Base-by-base conservation (phyloP, 768 basidiomycete genomes). In the Rhodosporidiobolus sp. region DNA sequence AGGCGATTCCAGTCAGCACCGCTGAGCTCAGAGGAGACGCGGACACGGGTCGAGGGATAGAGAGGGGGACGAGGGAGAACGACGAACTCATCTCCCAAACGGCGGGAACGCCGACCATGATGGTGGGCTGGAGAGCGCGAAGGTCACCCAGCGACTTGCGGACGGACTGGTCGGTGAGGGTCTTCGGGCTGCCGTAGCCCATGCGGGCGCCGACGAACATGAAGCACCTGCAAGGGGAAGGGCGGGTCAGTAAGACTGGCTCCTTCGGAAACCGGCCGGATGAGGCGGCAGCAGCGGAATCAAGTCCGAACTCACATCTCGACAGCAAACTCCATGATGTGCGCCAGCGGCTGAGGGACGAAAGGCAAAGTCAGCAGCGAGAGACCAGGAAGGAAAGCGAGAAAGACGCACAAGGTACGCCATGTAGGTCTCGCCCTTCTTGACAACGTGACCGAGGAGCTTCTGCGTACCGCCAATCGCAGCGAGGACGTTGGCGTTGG, bases 261-360 rank as follows among this genome's bases (percentile, higher is more conserved):
- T n/a, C n/a, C n/a, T n/a, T n/a, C 8, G 43, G 7, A 54, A n/a
- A 2, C 16, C 28, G 4, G 3, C 20, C 84, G 70, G 8, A 43
- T 7, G 38, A 94, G 93, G 26, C 88, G 83, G 77, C 87, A 89
- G 78, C 90, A 82, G 79, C 38, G 14, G 14, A 43, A 14, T 43
- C 38, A 14, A 43, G 38, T 7, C 38, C 8, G 38, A 14, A 92
- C 85, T 67, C 84, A 82, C 57, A 91, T 83, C 84, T 99, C 95
- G 77, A 96, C 92, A 67, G 94, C 88, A 80, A 92, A 96, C 82
- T 98, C 95, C 71, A 99, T 84, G 74, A 98, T 94, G 80, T 99
- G 94, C 1, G 77, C 77, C 54, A 79, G 77, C 0, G 78, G 78
- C 70, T 68, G 30, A 28, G n/a, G 35, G 28, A n/a, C 22, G 4